These are phyloP conservation scores for Diaporthe sp. DNA, from an alignment of 2,329 filamentous ascomycete species.

Conservation along the genomic window DNA sequence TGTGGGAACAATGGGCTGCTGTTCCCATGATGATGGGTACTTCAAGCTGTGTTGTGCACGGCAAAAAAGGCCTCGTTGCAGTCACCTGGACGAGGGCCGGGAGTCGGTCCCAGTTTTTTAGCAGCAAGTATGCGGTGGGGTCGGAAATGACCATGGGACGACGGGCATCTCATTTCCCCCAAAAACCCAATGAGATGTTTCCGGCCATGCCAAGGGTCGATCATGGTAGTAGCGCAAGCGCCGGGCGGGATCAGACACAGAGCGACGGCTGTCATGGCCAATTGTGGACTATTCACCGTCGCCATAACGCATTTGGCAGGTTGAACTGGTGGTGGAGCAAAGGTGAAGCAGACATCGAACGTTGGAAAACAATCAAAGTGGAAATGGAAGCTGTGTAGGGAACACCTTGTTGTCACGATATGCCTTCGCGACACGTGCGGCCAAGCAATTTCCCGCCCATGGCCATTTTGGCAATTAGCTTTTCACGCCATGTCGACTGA, in stretches of 20 bases:
- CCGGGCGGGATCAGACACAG: constrained; percentile 22
- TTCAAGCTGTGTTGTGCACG: not conserved
- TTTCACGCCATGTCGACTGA: constrained; percentile 28
- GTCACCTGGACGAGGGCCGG: constrained; percentile 22
- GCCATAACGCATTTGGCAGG: not conserved
- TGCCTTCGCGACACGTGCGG: constrained; percentile 13
- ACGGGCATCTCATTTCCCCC: constrained; percentile 26
- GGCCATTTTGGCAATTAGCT: constrained; percentile 7
- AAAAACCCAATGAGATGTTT: constrained; percentile 21
- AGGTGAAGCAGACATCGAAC: not conserved
- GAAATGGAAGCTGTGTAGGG: not conserved
- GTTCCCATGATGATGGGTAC: not conserved
- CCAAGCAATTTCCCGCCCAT: constrained; percentile 7
- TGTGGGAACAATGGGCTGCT: not conserved
- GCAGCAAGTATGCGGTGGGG: not conserved
- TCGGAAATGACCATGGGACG: constrained; percentile 20
- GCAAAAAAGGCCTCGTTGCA: not conserved
- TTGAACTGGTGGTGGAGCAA: not conserved
- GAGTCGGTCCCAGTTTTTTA: constrained; percentile 19
- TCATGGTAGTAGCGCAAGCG: constrained; percentile 15
- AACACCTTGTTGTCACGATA: not conserved
- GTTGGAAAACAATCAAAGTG: too few species aligned
- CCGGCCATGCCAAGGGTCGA: constrained; percentile 19
- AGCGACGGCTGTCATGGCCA: constrained; percentile 6
- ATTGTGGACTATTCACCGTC: not conserved